These are phyloP conservation scores for Cicer bijugum DNA, from an alignment of 306 rosid species.

Conservation along the genomic window DNA sequence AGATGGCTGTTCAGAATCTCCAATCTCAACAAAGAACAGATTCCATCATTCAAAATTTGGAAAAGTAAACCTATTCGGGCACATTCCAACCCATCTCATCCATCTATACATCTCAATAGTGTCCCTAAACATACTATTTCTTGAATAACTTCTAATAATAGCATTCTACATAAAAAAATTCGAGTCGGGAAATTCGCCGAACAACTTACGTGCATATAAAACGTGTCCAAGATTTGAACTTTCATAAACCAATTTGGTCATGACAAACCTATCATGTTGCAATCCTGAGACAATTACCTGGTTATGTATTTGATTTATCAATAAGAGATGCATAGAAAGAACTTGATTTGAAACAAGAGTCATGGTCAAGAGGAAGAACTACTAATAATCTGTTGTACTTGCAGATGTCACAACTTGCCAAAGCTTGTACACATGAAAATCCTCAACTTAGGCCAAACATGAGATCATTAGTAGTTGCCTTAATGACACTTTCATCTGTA, in stretches of 20 bases:
- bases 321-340: conserved; percentile 53
- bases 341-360: conserved; percentile 28
- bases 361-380: background rate
- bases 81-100: conserved; percentile 57
- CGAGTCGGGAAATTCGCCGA: conserved; percentile 55
- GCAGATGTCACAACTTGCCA: no score
- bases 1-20: background rate
- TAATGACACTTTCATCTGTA: no score
- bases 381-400: background rate
- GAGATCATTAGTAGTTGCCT: no score
- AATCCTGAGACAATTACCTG: conserved; percentile 51
- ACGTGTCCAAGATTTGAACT: conserved; percentile 53
- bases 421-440: no score
- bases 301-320: conserved; percentile 58
- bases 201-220: conserved; percentile 65
- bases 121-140: conserved; percentile 45
- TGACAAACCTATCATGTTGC: conserved; percentile 51
- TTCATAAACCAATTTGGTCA: conserved; percentile 55
- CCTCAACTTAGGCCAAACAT: no score
- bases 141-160: conserved; percentile 60
- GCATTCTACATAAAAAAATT: conserved; percentile 73
- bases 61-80: conserved; percentile 64
- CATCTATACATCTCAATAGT: conserved; percentile 49
- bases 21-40: no score
- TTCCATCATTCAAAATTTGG: conserved; percentile 15